Evolutionary conservation across 257 asterid genomes (phyloP).

Genomic region (Hygrophila difformis): DNA sequence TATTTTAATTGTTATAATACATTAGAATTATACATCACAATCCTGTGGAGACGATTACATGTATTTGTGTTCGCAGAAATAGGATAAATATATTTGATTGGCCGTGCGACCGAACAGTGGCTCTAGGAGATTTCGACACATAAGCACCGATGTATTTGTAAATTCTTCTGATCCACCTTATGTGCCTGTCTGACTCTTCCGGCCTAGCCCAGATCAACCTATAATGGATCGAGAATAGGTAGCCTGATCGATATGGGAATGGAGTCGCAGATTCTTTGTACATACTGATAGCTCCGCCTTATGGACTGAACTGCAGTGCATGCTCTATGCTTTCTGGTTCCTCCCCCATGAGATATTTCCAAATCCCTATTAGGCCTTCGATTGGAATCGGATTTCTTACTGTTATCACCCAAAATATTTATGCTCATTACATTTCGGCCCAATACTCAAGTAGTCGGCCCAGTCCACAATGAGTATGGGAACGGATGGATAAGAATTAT

Average conservation of each 20-base stretch:
- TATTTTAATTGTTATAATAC: too few relatives aligned
- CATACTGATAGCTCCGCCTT: slow-evolving; percentile 11
- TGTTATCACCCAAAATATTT: too few relatives aligned
- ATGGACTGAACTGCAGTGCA: slow-evolving; percentile 4
- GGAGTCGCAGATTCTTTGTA: slow-evolving; percentile 13
- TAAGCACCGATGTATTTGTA: slow-evolving; percentile 15
- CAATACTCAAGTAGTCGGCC: too few relatives aligned
- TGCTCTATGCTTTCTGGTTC: not conserved
- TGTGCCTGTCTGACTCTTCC: not conserved
- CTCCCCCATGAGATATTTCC: not conserved
- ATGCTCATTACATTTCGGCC: too few relatives aligned
- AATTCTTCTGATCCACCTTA: slow-evolving; percentile 19
- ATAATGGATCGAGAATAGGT: slow-evolving; percentile 14
- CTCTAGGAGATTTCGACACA: slow-evolving; percentile 24
- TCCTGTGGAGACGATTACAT: too few relatives aligned
- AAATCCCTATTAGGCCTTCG: slow-evolving; percentile 4
- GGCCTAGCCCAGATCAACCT: slow-evolving; percentile 11
- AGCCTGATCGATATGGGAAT: slow-evolving; percentile 24
- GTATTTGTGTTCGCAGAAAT: too few relatives aligned
- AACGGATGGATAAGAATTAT: too few relatives aligned
- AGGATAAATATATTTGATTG: too few relatives aligned
- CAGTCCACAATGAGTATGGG: too few relatives aligned
- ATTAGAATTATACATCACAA: too few relatives aligned
- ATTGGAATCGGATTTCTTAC: slow-evolving; percentile 10
- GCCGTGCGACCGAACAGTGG: too few relatives aligned